Evolutionary conservation across 108 stramenopile genomes (phyloP).

Genomic region (Nitzschia putrida): DNA sequence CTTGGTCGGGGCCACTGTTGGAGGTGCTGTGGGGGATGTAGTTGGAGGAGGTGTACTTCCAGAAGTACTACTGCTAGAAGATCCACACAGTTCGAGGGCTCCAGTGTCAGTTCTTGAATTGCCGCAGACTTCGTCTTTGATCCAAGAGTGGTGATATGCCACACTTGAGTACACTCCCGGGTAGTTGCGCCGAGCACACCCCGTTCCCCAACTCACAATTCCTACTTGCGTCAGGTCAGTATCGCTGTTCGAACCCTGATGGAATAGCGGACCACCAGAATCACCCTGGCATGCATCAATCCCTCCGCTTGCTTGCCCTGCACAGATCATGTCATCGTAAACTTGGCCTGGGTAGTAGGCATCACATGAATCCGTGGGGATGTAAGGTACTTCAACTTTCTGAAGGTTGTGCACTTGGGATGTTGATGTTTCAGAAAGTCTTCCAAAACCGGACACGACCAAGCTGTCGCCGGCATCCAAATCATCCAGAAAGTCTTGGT

Average conservation of each 20-base stretch:
- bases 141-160: slow-evolving; percentile 17
- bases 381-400: slow-evolving; percentile 21
- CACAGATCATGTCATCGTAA: slow-evolving; percentile 48
- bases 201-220: slow-evolving; percentile 51
- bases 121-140: slow-evolving; percentile 23
- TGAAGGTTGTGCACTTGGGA: slow-evolving; percentile 14
- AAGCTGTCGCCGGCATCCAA: not conserved
- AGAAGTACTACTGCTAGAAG: too few relatives aligned
- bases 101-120: slow-evolving; percentile 3
- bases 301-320: slow-evolving; percentile 24
- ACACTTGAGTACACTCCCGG: slow-evolving; percentile 46
- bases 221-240: slow-evolving; percentile 28
- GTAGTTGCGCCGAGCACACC: slow-evolving; percentile 34
- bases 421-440: not conserved
- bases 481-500: slow-evolving; percentile 1
- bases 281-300: slow-evolving; percentile 59
- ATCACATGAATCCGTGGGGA: not conserved
- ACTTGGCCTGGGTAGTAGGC: slow-evolving; percentile 15
- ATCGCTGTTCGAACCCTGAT: not conserved
- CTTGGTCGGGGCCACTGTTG: not conserved
- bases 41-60: not conserved
- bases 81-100: slow-evolving; percentile 4
- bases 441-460: slow-evolving; percentile 30
- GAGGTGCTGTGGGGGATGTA: not conserved
- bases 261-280: slow-evolving; percentile 52